Evolutionary conservation across 371 early-diverging fungal genomes (phyloP), one percentile per base, ranked within the genome.

Genomic region (Mucor circinelloides): DNA sequence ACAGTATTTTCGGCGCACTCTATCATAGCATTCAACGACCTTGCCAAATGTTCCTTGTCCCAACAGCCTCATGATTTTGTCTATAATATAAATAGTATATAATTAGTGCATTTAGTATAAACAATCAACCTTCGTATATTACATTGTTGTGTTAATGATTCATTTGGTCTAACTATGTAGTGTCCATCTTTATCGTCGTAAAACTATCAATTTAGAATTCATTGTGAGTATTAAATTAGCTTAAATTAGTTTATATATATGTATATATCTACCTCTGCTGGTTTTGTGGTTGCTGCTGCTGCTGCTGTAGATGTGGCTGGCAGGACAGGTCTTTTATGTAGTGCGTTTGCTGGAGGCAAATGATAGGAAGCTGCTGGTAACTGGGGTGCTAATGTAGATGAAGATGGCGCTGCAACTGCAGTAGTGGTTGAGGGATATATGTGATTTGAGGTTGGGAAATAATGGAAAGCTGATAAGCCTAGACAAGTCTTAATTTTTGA

Each of bases 31-130:
- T 74, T 95, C 90, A 30, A 94, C 92, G 9, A 98, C 98, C 74
- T 94, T 95, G 60, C 98, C 98, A 85, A 96, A 98, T 1, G 98
- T 98, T 12, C 98, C 98, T 81, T 97, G 97, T 2, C 98, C 98
- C 12, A 98, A 80, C 34, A 93, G 75, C 15, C 87, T 79, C 67
- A 92, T 78, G 60, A 97, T 94, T 76, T 88, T 85, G 78, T 93
- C 93, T 93, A 71, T 31, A 36, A 8, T 36, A 13, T 36, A 30
- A 6, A 30, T n/a, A n/a, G n/a, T n/a, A 6, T 30, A 13, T 57
- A 21, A 34, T 28, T 50, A 2, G 21, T 36, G 27, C 13, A 21
- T 12, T 42, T 44, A 6, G 13, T n/a, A 15, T 46, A 1, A n/a
- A 23, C 13, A 48, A 25, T 23, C 19, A 25, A 25, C 15, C 9